These are phyloP conservation scores for Myxozyma geophila DNA, from an alignment of 805 yeast species.

Conservation along the genomic window DNA sequence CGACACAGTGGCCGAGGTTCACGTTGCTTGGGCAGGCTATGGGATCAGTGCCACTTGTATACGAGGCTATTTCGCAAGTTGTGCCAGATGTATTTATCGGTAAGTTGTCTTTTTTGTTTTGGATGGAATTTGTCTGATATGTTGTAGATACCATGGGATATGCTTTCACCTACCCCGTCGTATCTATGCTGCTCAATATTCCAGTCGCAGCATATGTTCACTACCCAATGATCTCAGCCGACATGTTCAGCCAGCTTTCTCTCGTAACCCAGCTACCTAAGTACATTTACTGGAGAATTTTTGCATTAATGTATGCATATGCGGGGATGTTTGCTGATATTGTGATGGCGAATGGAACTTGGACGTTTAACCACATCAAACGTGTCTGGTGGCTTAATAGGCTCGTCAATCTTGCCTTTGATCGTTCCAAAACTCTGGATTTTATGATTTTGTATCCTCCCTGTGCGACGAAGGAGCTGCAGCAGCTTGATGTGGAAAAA, in stretches of 20 bases:
- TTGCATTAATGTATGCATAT: constrained; percentile 66
- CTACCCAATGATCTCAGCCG: constrained; percentile 86
- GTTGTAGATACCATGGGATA: constrained; percentile 78
- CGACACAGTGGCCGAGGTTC: constrained; percentile 72
- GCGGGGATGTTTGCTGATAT: constrained; percentile 70
- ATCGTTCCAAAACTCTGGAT: constrained; percentile 41
- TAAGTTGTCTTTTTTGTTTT: neutral
- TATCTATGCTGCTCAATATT: constrained; percentile 58
- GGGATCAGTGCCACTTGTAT: constrained; percentile 70
- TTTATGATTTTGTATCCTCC: constrained; percentile 80
- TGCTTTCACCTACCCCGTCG: constrained; percentile 80
- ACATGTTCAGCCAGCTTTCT: constrained; percentile 72
- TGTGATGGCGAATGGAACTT: constrained; percentile 80
- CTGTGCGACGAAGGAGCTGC: constrained; percentile 65
- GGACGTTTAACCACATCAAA: constrained; percentile 83
- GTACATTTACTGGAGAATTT: constrained; percentile 69
- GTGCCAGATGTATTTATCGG: constrained; percentile 88
- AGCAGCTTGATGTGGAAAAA: constrained; percentile 29
- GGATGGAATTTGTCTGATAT: neutral
- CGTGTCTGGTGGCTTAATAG: constrained; percentile 59
- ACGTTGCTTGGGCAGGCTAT: constrained; percentile 87
- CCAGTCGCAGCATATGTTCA: constrained; percentile 92
- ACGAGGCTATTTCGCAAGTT: constrained; percentile 69
- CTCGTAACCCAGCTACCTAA: constrained; percentile 48
- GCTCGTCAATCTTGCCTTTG: constrained; percentile 15